Percentiles rank a stretch among this genome's conserved stretches.
Conservation (phyloP, 225 moss, liverwort and hornwort species). For the Physcomitrellopsis africana region DNA sequence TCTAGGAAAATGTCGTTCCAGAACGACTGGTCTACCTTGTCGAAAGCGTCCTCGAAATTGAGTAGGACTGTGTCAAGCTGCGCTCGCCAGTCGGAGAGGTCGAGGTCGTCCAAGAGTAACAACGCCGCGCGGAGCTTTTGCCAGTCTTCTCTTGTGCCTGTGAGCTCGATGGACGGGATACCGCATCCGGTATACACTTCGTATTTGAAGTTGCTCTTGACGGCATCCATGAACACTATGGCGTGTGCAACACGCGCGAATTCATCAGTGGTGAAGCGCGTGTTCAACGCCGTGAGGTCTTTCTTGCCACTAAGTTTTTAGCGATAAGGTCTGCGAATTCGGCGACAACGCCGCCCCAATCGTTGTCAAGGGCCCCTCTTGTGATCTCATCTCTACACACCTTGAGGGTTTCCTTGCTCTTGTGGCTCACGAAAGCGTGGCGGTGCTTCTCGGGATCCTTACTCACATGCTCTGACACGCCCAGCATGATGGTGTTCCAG, state of each 20-base stretch:
- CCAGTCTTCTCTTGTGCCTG: conserved; percentile 29
- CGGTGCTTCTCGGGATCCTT: conserved; percentile 40
- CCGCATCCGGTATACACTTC: neutral
- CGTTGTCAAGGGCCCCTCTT: neutral
- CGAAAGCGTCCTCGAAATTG: conserved; percentile 30
- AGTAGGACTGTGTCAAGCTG: conserved; percentile 16
- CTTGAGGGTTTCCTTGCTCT: neutral
- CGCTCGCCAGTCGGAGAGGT: conserved; percentile 14
- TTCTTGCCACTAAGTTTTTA: conserved; percentile 27
- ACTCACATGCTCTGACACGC: conserved; percentile 32
- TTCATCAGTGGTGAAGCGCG: conserved; percentile 22
- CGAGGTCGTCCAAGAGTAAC: conserved; percentile 16
- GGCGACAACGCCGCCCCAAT: neutral
- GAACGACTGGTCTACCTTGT: conserved; percentile 22
- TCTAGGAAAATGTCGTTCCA: conserved; percentile 29
- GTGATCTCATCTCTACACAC: conserved; percentile 13
- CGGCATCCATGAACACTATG: conserved; percentile 45
- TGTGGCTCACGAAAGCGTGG: conserved; percentile 34
- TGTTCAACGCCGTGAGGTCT: conserved; percentile 28
- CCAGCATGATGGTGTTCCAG: conserved; percentile 44
- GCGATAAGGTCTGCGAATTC: conserved; percentile 5
- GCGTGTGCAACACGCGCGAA: conserved; percentile 32
- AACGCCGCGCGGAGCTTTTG: conserved; percentile 5
- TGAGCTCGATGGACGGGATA: conserved; percentile 37
- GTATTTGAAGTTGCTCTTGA: conserved; percentile 41